Percentiles rank a stretch among this genome's conserved stretches.
Evolutionary conservation across 2,329 filamentous ascomycete genomes (phyloP).

Genomic region (Talaromyces atroroseus): DNA sequence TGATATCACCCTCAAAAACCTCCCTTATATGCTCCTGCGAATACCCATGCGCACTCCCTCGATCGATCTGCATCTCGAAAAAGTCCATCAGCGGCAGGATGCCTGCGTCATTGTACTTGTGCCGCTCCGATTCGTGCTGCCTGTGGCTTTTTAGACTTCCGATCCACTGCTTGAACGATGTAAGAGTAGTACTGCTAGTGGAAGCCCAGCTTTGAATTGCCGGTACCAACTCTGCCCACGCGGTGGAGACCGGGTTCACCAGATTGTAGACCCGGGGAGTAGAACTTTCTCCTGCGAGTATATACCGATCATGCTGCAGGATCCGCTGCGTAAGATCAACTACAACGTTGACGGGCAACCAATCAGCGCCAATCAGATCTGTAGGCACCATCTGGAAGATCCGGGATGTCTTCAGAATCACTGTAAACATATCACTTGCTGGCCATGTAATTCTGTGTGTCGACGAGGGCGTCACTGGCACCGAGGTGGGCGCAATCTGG

Average conservation of each 20-base stretch:
- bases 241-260: not conserved
- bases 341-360: slow-evolving; percentile 3
- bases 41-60: not conserved
- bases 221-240: not conserved
- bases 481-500: slow-evolving; percentile 2
- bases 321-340: not conserved
- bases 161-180: slow-evolving; percentile 1
- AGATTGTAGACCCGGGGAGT: slow-evolving; percentile 3
- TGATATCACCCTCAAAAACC: not conserved
- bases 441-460: not conserved
- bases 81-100: not conserved
- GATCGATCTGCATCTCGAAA: not conserved
- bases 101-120: not conserved
- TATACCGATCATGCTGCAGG: not conserved
- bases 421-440: not conserved
- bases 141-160: not conserved
- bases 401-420: not conserved
- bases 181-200: not conserved
- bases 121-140: not conserved
- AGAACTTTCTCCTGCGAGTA: not conserved
- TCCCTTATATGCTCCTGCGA: not conserved
- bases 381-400: not conserved
- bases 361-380: slow-evolving; percentile 4
- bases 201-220: not conserved
- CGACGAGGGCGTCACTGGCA: not conserved